These are phyloP conservation scores for Noccaea bulbosa DNA, from an alignment of 345 rosid genomes.

Conservation along the genomic window DNA sequence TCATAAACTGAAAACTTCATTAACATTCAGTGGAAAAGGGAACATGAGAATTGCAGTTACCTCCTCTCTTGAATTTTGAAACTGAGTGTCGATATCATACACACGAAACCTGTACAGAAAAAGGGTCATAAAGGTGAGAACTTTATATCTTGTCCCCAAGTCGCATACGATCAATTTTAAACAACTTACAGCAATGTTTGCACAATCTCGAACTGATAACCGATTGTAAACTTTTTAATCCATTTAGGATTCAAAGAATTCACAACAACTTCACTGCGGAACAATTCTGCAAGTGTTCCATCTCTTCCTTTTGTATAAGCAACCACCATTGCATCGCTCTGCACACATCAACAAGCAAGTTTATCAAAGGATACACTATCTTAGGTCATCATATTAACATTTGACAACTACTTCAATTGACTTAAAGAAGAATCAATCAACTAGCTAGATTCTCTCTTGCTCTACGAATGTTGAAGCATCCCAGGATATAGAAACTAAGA, in stretches of 20 bases:
- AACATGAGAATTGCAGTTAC: slow-evolving; percentile 41
- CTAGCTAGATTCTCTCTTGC: background rate
- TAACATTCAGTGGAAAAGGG: background rate
- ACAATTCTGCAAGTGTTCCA: slow-evolving; percentile 63
- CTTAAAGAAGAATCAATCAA: background rate
- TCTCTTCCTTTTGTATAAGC: slow-evolving; percentile 68
- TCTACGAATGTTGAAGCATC: too few species aligned
- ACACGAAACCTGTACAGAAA: slow-evolving; percentile 61
- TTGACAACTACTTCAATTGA: background rate
- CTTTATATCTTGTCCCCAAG: background rate
- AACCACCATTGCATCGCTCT: slow-evolving; percentile 95
- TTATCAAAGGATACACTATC: background rate
- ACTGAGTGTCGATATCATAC: slow-evolving; percentile 81
- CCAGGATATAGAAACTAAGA: too few species aligned
- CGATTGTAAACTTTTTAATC: slow-evolving; percentile 58
- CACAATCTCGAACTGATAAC: slow-evolving; percentile 75
- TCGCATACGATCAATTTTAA: background rate
- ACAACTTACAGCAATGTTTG: slow-evolving; percentile 78
- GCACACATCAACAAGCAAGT: slow-evolving; percentile 23
- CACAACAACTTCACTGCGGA: slow-evolving; percentile 79
- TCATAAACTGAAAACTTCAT: background rate
- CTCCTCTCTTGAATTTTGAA: slow-evolving; percentile 72
- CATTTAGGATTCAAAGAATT: slow-evolving; percentile 84
- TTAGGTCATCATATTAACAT: background rate
- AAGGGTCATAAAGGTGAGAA: slow-evolving; percentile 6